Evolutionary conservation across 2,329 filamentous ascomycete genomes (phyloP).

Genomic region (Penicillium griseofulvum): DNA sequence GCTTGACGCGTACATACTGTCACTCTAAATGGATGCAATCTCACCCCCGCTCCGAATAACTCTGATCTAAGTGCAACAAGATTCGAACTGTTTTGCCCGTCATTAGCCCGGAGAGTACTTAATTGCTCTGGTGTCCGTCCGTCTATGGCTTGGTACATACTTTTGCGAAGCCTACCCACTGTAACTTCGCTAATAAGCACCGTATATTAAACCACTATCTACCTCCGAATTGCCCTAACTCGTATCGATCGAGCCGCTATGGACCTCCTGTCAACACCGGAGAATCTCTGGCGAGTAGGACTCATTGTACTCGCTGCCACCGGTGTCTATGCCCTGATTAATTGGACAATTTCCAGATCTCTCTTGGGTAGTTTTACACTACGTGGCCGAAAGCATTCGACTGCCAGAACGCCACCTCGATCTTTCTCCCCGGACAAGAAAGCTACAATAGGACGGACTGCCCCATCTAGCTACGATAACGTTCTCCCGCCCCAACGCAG

Average conservation of each 20-base stretch:
- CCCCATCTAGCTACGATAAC: slow-evolving; percentile 43
- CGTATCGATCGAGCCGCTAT: slow-evolving; percentile 15
- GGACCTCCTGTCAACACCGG: slow-evolving; percentile 14
- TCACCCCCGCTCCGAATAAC: slow-evolving; percentile 18
- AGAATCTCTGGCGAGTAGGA: slow-evolving; percentile 25
- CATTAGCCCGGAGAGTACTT: slow-evolving; percentile 8
- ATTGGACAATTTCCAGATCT: slow-evolving; percentile 35
- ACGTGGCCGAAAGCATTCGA: slow-evolving; percentile 45
- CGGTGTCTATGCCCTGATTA: slow-evolving; percentile 30
- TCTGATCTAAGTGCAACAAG: slow-evolving; percentile 4
- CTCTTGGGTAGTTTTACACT: slow-evolving; percentile 42
- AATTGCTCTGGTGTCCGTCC: background rate
- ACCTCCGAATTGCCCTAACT: slow-evolving; percentile 1
- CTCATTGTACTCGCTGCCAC: slow-evolving; percentile 21
- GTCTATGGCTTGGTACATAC: background rate
- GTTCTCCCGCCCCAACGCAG: slow-evolving; percentile 55
- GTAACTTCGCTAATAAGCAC: background rate
- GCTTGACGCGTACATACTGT: slow-evolving; percentile 7
- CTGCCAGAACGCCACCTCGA: slow-evolving; percentile 52
- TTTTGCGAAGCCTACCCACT: background rate
- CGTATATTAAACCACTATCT: background rate
- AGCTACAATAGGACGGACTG: slow-evolving; percentile 27
- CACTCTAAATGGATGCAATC: slow-evolving; percentile 5
- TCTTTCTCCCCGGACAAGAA: slow-evolving; percentile 53
- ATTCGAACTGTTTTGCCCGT: background rate